Percentiles rank a stretch among this genome's conserved stretches.
These are phyloP conservation scores for Amauroascus verrucosus DNA, from an alignment of 2,329 filamentous ascomycete species.

Conservation along the genomic window DNA sequence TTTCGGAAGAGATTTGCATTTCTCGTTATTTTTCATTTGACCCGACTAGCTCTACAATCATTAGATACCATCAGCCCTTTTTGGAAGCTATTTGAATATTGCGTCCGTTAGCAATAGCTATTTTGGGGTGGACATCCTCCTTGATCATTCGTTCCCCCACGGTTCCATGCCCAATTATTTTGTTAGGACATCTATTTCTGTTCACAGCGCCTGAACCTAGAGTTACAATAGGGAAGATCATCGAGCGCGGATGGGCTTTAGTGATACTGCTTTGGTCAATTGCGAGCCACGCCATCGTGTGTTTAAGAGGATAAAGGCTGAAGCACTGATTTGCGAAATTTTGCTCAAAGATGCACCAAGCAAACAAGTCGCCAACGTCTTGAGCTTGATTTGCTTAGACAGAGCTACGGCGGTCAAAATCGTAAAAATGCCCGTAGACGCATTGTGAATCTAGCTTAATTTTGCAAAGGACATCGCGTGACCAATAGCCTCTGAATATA, in stretches of 20 bases:
- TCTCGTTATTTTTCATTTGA: not conserved
- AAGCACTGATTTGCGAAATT: not conserved
- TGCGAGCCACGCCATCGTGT: not conserved
- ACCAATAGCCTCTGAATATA: too few relatives aligned
- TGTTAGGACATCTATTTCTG: too few relatives aligned
- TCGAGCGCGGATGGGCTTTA: too few relatives aligned
- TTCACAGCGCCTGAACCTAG: too few relatives aligned
- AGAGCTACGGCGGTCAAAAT: too few relatives aligned
- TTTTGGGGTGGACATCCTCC: not conserved
- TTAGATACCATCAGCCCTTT: conserved; percentile 1
- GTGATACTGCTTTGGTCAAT: too few relatives aligned
- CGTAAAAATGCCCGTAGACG: too few relatives aligned
- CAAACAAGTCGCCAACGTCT: not conserved
- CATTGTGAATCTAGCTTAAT: too few relatives aligned
- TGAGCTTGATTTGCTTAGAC: not conserved
- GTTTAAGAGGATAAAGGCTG: not conserved
- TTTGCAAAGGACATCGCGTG: too few relatives aligned
- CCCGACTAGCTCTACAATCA: not conserved
- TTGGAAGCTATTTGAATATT: not conserved
- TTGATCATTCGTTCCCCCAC: too few relatives aligned
- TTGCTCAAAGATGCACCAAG: not conserved
- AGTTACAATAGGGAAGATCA: too few relatives aligned
- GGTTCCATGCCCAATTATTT: too few relatives aligned
- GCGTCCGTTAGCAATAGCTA: not conserved
- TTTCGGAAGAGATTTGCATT: not conserved